Base-by-base conservation (phyloP, 164 flowering plant species). In the Vitis rotundifolia region DNA sequence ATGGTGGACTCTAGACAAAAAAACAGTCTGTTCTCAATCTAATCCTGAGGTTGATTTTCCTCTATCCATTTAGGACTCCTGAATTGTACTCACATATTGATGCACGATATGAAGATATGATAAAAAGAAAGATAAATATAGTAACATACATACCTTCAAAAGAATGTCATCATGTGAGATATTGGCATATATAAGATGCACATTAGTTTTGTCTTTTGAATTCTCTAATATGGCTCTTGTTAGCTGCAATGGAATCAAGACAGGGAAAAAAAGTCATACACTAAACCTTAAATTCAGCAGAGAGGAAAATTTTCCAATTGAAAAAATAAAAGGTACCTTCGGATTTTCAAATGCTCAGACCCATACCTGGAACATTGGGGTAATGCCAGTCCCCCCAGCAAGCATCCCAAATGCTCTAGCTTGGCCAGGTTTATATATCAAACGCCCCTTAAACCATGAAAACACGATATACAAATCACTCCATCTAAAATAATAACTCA, bases 181-280 rank as follows among this genome's bases (percentile, higher is more conserved):
- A 77, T 92, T 92, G 51, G 93, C 98, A 83, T 89, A 92, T 50
- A 92, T 86, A 26, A 92, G 92, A 71, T 84, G 80, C 19, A 91
- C 78, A 61, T 78, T 83, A 47, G 98, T 92, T 26, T 73, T 79
- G 82, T 92, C 98, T 7, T 79, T 76, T 63, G 94, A 89, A 64
- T 90, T 88, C 78, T 92, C 96, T 63, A 92, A 69, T 72, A 92
- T 91, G 53, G 96, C 98, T 80, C 97, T 85, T 13, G 91, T 76
- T 61, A 93, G 91, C 98, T 93, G 44, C 44, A 62, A 62, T 4
- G 28, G 28, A 59, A 22, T 44, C 19, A 50, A 29, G n/a, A 53
- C 57, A 6, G 37, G 14, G 37, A 8, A 8, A 12, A 64, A 3
- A 7, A 56, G 14, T 49, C 5, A 22, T 18, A 12, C 44, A 37